Base-by-base conservation (phyloP, 2,329 filamentous ascomycete species). In the Beauveria brongniartii region DNA sequence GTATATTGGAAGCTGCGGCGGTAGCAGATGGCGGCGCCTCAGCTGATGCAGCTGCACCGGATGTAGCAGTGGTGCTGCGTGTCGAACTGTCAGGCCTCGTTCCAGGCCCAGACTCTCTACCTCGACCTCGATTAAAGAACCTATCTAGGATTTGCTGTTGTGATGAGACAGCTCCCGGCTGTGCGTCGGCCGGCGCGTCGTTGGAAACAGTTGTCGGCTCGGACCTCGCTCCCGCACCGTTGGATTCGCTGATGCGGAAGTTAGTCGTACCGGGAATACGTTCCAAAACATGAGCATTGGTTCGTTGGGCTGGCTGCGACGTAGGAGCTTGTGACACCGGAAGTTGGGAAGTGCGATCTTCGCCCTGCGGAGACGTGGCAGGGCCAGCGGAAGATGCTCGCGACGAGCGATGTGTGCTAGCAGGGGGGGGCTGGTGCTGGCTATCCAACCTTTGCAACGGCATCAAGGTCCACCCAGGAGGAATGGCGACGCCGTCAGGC, bases 391-490 rank as follows among this genome's bases (percentile, higher is more conserved):
- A 62, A 7, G 55, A 57, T 20, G 55, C 55, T 28, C 55, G 55
- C 5, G 61, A 59, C 10, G 58, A 60, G 10, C 58, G 58, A 37
- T 47, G 58, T 18, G 58, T 60, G 18, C 41, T 43, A 26, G 16
- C 10, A 43, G 40, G 30, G n/a, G 22, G 50, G 5, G 12, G 16
- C 16, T 37, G 34, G 16, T 52, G 46, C 22, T 60, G 68, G n/a
- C 72, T 75, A 55, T 82, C 79, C 9, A 83, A 65, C 26, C 82
- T 78, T 64, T 86, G 80, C 2, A 89, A 75, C 26, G 86, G 85
- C 51, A 88, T 73, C 44, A 89, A 71, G 24, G 83, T 82, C 86
- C 86, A 89, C 5, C 86, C 86, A 30, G 80, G 77, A 2, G 86
- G 86, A 22, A 89, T 79, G 5, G 81, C 78, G n/a, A 89, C 77